Evolutionary conservation across 2,329 filamentous ascomycete genomes (phyloP), one percentile per base, ranked within the genome.

Genomic region (Arthrobotrys sphaeroides): DNA sequence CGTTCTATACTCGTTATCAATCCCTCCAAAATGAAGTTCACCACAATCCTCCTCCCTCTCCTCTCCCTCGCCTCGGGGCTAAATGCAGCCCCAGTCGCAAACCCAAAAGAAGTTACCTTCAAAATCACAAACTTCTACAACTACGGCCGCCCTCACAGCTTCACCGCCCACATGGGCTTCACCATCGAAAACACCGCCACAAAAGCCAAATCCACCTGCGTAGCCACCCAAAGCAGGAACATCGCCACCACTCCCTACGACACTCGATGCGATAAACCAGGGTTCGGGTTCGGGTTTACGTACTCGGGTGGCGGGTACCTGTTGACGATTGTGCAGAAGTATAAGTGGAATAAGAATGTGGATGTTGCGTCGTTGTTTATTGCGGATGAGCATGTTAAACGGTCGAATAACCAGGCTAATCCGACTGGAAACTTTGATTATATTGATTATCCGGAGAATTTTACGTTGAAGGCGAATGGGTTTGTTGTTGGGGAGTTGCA

Each of bases 131-230:
- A 66, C 22, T 45, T 66, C 47, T 55, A 31, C 36, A 53, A 66
- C 36, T 26, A 53, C 38, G 61, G 61, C 61, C 24, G 45, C 3
- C 61, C 61, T n/a, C 61, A 66, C 61, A 55, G 47, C 12, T 9
- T 3, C 22, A 13, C 5, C 4, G 33, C 38, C 6, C 16, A 5
- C 20, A 31, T 66, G 5, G 18, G n/a, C 16, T 66, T 66, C 36
- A n/a, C 18, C n/a, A 4, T 45, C 6, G 20, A 6, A n/a, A 45
- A 43, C 36, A 6, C 1, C 13, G 13, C 28, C 3, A n/a, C 65
- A 1, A 20, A 18, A 3, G n/a, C 9, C 24, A 45, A 36, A 3
- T 31, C 45, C 4, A 43, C 38, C 1, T 66, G 61, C 16, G 22
- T 7, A 16, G 43, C 16, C 24, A 42, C 7, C 22, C 5, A 49